Evolutionary conservation across 1,284 basidiomycete genomes (phyloP).

Genomic region (Cutaneotrichosporon sp.): DNA sequence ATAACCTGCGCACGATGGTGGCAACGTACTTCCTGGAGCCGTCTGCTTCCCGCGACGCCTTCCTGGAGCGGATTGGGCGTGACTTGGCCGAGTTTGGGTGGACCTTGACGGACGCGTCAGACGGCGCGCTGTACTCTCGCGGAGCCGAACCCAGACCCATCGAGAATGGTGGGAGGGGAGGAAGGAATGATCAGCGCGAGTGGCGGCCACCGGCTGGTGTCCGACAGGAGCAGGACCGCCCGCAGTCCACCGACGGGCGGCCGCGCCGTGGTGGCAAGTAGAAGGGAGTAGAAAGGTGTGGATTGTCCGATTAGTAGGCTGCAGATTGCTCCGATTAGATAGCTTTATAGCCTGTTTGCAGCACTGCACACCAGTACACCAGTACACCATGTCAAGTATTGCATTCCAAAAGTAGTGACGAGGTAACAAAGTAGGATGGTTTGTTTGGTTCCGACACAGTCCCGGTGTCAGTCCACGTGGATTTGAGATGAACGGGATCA

Average conservation of each 20-base stretch:
- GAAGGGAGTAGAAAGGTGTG: not conserved
- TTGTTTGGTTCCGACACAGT: constrained; percentile 1
- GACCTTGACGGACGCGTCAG: constrained; percentile 40
- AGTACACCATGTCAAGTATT: not conserved
- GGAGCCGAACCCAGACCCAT: not conserved
- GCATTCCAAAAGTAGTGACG: not conserved
- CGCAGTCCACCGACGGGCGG: not conserved
- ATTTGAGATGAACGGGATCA: constrained; percentile 1
- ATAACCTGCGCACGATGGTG: constrained; percentile 40
- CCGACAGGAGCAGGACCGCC: not conserved
- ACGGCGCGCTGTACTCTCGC: constrained; percentile 31
- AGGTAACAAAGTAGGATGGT: too few species aligned
- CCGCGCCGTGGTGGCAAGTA: not conserved
- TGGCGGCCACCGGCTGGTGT: not conserved
- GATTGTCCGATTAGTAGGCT: not conserved
- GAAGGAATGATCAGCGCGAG: not conserved
- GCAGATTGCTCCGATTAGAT: not conserved
- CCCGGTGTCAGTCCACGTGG: not conserved
- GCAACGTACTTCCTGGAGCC: constrained; percentile 36
- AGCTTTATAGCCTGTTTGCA: not conserved
- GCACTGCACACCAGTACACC: not conserved
- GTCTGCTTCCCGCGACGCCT: constrained; percentile 37
- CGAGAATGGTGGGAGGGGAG: not conserved
- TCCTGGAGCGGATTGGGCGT: constrained; percentile 44
- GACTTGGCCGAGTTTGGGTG: constrained; percentile 41